Evolutionary conservation across 2,329 filamentous ascomycete genomes (phyloP), one percentile per base, ranked within the genome.

Genomic region (Fusarium humuli): DNA sequence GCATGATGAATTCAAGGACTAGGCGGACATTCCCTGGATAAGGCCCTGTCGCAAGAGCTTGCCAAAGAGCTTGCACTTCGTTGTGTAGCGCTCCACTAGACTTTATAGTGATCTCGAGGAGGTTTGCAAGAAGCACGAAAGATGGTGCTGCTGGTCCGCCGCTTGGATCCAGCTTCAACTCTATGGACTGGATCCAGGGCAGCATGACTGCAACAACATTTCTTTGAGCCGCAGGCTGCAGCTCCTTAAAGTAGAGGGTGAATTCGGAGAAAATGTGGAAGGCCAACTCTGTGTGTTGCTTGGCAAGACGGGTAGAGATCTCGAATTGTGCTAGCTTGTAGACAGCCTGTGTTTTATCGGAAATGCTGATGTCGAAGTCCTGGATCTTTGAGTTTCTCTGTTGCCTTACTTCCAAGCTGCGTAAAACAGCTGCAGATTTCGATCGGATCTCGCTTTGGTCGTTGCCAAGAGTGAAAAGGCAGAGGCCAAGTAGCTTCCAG

Each of bases 281-380:
- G 0, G 95, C 94, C 42, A 97, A 82, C 71, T 97, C 94, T 0
- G 92, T 88, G 77, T 99, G 93, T 70, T 97, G 93, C 75, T 93
- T 93, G 2, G 94, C 92, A 41, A 99, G 86, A 22, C 94, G 88
- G 75, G 95, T 94, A 0, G 96, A 98, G 23, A 97, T 97, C 77
- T 98, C 95, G 71, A 98, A 98, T 77, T 99, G 96, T 0, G 97
- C 96, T 46, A 97, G 85, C 81, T 99, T 99, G 81, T 98, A 99
- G 5, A 99, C 95, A 0, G 95, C 94, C 71, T 97, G 97, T 0
- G 97, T 99, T 81, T 98, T 98, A 81, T 99, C 97, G 0, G 95
- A 97, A 61, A 99, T 96, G 78, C 94, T 98, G 75, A 99, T 98
- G 76, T 99, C 96, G 63, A 98, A 97, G 78, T 99, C 96, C 77